phyloP scores from a whole-genome alignment of 1,284 basidiomycete genomes.

The Xanthoconium separans region DNA sequence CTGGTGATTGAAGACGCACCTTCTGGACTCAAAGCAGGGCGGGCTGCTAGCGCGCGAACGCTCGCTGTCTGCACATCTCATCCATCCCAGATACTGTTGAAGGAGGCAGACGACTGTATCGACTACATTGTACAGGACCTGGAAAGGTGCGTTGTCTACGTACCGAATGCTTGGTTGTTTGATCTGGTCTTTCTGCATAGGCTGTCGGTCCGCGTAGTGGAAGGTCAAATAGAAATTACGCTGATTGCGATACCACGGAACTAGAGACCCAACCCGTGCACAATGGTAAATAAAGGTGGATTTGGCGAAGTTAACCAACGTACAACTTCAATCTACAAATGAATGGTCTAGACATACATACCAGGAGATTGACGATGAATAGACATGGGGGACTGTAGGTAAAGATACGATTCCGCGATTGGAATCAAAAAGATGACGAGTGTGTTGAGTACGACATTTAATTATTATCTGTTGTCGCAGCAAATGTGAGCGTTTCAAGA shows the following conservation, averaged over 20 bases:
- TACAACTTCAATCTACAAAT: neutral
- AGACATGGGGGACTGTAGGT: neutral
- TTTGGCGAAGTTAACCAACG: neutral
- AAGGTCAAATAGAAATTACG: conserved; percentile 23
- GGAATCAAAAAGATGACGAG: neutral
- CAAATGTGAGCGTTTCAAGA: conserved; percentile 79
- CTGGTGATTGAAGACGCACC: conserved; percentile 86
- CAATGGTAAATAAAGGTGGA: neutral
- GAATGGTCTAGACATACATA: neutral
- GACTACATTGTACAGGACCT: conserved; percentile 22
- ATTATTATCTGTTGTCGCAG: conserved; percentile 52
- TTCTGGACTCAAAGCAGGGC: conserved; percentile 71
- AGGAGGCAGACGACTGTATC: conserved; percentile 12
- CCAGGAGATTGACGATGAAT: neutral
- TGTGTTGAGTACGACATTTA: conserved; percentile 3
- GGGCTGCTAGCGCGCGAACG: conserved; percentile 70
- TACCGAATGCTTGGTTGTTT: neutral
- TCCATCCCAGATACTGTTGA: conserved; percentile 37
- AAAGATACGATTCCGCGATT: neutral
- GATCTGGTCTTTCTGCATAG: conserved; percentile 3
- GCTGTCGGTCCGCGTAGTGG: conserved; percentile 20
- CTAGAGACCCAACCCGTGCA: conserved; percentile 1
- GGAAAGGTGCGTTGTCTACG: conserved; percentile 18
- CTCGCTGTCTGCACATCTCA: conserved; percentile 85
- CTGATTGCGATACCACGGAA: conserved; percentile 14